These are phyloP conservation scores for Ophiostoma triangulosporum DNA, from an alignment of 2,329 filamentous ascomycete genomes.

Conservation along the genomic window DNA sequence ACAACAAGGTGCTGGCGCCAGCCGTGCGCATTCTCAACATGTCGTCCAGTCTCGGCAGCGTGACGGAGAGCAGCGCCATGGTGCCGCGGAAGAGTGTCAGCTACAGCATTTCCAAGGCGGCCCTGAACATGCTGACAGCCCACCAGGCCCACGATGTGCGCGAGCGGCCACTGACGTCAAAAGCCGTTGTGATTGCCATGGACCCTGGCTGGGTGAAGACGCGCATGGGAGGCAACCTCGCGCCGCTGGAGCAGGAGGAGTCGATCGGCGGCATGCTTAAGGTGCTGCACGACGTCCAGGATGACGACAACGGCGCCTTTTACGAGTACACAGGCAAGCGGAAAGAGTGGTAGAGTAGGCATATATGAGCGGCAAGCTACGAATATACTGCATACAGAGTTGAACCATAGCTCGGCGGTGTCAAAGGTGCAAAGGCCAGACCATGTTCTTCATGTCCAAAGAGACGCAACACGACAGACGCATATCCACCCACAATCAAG, in stretches of 20 bases:
- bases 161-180: constrained; percentile 1
- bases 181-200: constrained; percentile 19
- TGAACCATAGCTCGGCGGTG: too few relatives aligned
- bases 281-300: constrained; percentile 59
- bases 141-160: constrained; percentile 18
- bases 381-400: too few relatives aligned
- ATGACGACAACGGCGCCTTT: constrained; percentile 23
- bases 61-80: constrained; percentile 19
- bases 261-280: constrained; percentile 45
- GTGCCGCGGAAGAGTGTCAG: constrained; percentile 19
- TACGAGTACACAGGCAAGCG: constrained; percentile 14
- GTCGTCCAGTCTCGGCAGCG: constrained; percentile 25
- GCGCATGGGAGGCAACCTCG: constrained; percentile 20
- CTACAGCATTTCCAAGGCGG: constrained; percentile 24
- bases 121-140: constrained; percentile 21
- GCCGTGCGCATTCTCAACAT: constrained; percentile 27
- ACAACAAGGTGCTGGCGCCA: constrained; percentile 15
- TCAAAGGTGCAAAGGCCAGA: too few relatives aligned
- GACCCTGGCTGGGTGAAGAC: constrained; percentile 25
- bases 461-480: too few relatives aligned
- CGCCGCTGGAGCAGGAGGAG: constrained; percentile 17
- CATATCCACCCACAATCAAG: too few relatives aligned
- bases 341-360: constrained; percentile 16
- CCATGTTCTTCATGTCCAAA: too few relatives aligned
- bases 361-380: not conserved